Evolutionary conservation across 805 yeast species (phyloP), one percentile per base, ranked within the genome.

Genomic region (Wickerhamiella australiensis): DNA sequence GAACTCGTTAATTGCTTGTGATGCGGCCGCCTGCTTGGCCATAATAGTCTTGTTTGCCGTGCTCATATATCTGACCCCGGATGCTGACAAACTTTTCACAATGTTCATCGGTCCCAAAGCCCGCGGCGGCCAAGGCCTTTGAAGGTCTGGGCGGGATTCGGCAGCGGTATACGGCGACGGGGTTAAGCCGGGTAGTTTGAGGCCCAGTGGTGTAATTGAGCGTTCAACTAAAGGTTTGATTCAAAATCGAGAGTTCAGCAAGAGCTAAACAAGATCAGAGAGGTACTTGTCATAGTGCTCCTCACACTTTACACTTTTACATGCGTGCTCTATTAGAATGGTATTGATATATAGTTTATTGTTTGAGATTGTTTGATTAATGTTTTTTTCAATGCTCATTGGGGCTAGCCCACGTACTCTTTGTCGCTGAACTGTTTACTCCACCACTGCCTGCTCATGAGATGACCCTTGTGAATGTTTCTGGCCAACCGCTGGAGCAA

Each of bases 1-100:
- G 61, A 87, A 81, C 50, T 85, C 88, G 64, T 90, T 95, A 29
- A 92, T 95, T 1, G 99, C 98, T 50, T 74, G 71, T 70, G 81
- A 86, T 7, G 96, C 97, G 18, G 97, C 95, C 1, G 78, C 70
- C 63, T 85, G 78, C 65, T 90, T 90, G n/a, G 96, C 52, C 40
- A 21, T 27, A 21, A 42, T 44, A 5, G 45, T 38, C 35, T 27
- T 35, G n/a, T 47, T 38, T 9, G 50, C 50, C 36, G 46, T 42
- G 25, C 42, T 25, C 49, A 46, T 46, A 13, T 23, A 33, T 12
- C 26, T 11, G 42, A 17, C 26, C 42, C 26, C 26, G 9, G 26
- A 13, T 22, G 44, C 29, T 41, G 44, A 41, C 44, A 23, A 41
- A 41, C 17, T 25, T 41, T 15, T 41, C 18, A 41, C 26, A 21